A percentile compares a stretch with the other conserved stretches of the same genome.
Conservation (phyloP, 164 flowering plant genomes). For the Tetracentron sinense region DNA sequence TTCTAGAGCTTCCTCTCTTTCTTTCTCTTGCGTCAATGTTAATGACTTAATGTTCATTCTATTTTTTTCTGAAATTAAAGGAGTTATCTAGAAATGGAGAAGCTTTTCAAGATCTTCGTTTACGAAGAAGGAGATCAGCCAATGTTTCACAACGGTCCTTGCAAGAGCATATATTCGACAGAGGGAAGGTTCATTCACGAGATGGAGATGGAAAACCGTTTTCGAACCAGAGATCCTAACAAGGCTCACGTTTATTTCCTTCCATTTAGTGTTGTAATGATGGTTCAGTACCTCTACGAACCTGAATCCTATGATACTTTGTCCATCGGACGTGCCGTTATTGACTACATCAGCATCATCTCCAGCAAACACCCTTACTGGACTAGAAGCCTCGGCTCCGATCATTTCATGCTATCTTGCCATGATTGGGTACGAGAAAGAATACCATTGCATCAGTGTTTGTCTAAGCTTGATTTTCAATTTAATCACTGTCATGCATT, state of each 20-base stretch:
- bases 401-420: constrained; percentile 64
- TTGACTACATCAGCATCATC: constrained; percentile 38
- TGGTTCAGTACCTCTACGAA: constrained; percentile 41
- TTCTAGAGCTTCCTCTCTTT: neutral
- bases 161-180: constrained; percentile 60
- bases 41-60: neutral
- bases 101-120: constrained; percentile 50
- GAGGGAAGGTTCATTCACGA: constrained; percentile 66
- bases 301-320: constrained; percentile 21
- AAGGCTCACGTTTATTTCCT: constrained; percentile 48
- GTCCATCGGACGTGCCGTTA: constrained; percentile 23
- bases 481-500: neutral
- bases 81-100: constrained; percentile 76
- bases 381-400: constrained; percentile 59
- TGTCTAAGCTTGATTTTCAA: neutral
- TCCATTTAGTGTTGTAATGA: constrained; percentile 47
- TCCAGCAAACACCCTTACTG: constrained; percentile 42
- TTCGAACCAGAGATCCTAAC: constrained; percentile 38
- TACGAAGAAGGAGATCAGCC: constrained; percentile 75
- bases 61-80: constrained; percentile 21
- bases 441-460: neutral
- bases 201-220: constrained; percentile 36
- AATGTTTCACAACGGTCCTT: constrained; percentile 60
- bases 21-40: neutral
- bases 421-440: constrained; percentile 49